Evolutionary conservation across 169 alveolate genomes (phyloP), one percentile per base, ranked within the genome.

Genomic region (Plasmodium gallinaceum): DNA sequence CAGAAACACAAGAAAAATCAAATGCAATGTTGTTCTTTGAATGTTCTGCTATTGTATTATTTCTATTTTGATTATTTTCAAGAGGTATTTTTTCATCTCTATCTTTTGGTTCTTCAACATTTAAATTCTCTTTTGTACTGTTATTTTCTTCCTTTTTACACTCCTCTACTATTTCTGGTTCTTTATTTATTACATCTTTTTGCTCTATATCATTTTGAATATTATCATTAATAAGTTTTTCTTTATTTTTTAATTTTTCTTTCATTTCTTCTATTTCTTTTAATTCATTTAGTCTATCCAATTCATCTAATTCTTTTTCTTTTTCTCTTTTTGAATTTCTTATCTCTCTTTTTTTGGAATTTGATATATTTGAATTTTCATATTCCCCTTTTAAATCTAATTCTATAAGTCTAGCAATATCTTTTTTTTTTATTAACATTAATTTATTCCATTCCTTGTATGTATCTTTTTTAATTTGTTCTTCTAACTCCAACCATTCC

Each of bases 401-500:
- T 66, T 83, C 91, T 12, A 83, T 83, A 18, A 83, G 39, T 20
- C 68, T 83, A 14, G 91, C 80, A 54, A 83, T 83, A 57, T 83
- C 91, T 20, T 83, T 83, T 54, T 83, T 83, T 52, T 83, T 68
- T 42, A 43, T 37, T 71, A 62, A 75, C 22, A 22, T 43, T 5
- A 68, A 57, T 43, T 68, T 83, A 71, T 83, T 83, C 91, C 91
- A 83, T 42, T 83, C 91, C 57, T 52, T 83, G 24, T 83, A 83
- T 20, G 91, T 83, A 42, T 83, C 91, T 43, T 83, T 83, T 68
- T 68, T 83, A 6, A 94, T 46, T 26, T 75, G 80, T 20, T 93
- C 95, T 88, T 94, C 96, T 83, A 92, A 93, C 62, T 80, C 70
- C 24, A 70, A 8, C 96, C 96, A 94, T 52, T 71, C 93, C 22